Evolutionary conservation across 345 rosid genomes (phyloP).

Genomic region (Sonneratia alba): DNA sequence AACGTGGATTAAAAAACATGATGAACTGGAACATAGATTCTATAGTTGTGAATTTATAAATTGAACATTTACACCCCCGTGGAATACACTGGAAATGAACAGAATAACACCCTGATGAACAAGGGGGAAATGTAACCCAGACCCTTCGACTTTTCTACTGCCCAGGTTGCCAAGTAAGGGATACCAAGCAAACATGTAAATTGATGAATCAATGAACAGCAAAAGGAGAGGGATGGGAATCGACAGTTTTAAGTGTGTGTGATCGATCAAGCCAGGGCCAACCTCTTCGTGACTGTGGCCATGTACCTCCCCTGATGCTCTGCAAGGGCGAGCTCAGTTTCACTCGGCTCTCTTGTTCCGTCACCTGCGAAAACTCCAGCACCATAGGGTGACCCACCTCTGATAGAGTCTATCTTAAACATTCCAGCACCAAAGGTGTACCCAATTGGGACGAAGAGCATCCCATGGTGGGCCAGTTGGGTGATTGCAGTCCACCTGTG

Average conservation of each 20-base stretch:
- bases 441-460: conserved; percentile 52
- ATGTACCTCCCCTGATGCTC: conserved; percentile 56
- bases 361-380: conserved; percentile 55
- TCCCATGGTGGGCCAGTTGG: conserved; percentile 53
- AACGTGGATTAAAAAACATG: too few species aligned
- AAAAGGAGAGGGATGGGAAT: background rate
- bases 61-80: background rate
- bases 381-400: conserved; percentile 55
- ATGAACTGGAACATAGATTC: too few species aligned
- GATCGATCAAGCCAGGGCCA: conserved; percentile 15
- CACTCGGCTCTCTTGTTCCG: conserved; percentile 40
- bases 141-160: background rate
- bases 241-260: background rate
- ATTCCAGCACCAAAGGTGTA: conserved; percentile 52
- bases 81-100: background rate
- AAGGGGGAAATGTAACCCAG: background rate
- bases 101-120: background rate
- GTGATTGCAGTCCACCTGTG: conserved; percentile 66
- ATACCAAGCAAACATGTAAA: background rate
- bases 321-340: conserved; percentile 40
- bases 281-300: conserved; percentile 43
- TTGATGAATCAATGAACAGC: conserved; percentile 1
- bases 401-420: conserved; percentile 39
- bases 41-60: too few species aligned
- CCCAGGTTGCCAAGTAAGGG: background rate